Percentiles rank a stretch among this genome's conserved stretches.
Conservation (phyloP, 208 protist species). For the Balamuthia mandrillaris region DNA sequence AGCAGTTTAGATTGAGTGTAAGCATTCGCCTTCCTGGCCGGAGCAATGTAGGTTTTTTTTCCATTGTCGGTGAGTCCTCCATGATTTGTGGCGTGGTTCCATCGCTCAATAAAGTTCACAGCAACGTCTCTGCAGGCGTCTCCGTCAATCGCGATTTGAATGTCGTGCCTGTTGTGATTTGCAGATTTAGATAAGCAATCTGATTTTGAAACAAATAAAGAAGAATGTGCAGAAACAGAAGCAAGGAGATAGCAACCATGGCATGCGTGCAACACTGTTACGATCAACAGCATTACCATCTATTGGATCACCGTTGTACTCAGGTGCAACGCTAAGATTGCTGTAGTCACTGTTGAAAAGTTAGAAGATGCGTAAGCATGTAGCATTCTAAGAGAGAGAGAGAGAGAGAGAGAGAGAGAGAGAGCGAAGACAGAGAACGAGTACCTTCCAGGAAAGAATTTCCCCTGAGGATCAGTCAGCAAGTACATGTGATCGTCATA, state of each 20-base stretch:
- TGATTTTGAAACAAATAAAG: background rate
- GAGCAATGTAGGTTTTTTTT: no score
- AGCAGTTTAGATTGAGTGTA: no score
- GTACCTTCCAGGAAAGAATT: background rate
- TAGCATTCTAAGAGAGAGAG: no score
- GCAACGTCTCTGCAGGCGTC: slow-evolving; percentile 2
- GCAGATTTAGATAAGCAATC: background rate
- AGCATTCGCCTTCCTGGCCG: no score
- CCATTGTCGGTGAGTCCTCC: background rate
- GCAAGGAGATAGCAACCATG: no score
- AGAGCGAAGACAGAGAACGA: no score
- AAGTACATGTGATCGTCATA: slow-evolving; percentile 40
- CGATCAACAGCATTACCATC: background rate
- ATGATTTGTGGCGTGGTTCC: slow-evolving; percentile 30
- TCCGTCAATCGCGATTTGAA: slow-evolving; percentile 33
- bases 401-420: no score
- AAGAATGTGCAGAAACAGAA: no score
- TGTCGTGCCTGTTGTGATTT: slow-evolving; percentile 39
- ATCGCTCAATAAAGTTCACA: slow-evolving; percentile 38
- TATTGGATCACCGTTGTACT: background rate
- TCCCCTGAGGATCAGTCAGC: background rate
- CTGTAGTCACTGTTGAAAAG: slow-evolving; percentile 28
- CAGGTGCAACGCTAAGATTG: background rate
- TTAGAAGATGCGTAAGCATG: no score
- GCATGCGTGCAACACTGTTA: background rate